Evolutionary conservation across 176 grass and related monocot species (phyloP).

Genomic region (Hsuehochloa calcarea): DNA sequence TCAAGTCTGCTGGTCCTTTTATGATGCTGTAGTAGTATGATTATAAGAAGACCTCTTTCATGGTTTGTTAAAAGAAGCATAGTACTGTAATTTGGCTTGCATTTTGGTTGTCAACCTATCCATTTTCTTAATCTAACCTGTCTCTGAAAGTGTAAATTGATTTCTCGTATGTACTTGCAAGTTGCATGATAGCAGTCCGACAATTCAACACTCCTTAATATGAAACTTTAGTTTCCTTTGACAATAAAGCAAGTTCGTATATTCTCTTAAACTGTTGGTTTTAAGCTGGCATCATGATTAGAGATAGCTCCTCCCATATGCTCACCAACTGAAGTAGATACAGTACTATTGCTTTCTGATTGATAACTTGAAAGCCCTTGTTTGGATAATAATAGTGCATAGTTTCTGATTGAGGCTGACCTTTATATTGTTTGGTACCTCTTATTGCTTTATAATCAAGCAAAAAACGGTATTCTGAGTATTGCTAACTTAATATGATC

Average conservation of each 20-base stretch:
- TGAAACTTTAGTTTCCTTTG: background rate
- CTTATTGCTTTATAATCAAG: background rate
- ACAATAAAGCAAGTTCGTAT: background rate
- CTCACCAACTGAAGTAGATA: background rate
- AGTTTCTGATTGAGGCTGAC: background rate
- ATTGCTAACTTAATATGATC: background rate
- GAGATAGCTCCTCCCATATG: background rate
- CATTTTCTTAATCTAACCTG: background rate
- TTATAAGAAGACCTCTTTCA: background rate
- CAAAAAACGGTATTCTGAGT: background rate
- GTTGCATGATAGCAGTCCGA: background rate
- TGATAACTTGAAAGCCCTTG: background rate
- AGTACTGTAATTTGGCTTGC: background rate
- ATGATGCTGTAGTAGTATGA: background rate
- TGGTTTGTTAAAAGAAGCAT: background rate
- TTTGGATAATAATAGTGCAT: background rate
- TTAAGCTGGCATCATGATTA: background rate
- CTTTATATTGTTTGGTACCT: background rate
- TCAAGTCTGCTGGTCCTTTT: background rate
- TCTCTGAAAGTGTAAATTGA: background rate
- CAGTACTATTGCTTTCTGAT: background rate
- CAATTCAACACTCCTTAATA: background rate
- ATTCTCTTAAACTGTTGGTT: background rate
- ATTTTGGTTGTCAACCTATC: background rate
- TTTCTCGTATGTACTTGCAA: background rate